Base-by-base conservation (phyloP, 1,284 basidiomycete species). In the Ustilago sp. region DNA sequence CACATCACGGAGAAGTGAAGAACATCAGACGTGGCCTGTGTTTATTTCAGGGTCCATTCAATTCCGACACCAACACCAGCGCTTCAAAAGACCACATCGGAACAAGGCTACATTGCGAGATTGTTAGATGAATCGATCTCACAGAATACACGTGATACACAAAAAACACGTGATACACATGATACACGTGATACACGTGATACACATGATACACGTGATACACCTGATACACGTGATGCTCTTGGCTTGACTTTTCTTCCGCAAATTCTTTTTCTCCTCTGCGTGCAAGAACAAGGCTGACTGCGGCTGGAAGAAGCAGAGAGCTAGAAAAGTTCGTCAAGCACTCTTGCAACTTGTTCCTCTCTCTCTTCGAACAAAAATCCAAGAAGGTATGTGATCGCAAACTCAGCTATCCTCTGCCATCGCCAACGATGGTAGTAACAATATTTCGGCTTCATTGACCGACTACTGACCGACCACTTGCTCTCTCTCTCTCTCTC, bases 351-450 rank as follows among this genome's bases (percentile, higher is more conserved):
- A 41, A 52, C 63, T 54, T 11, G 61, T 69, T 74, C 41, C 73
- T 70, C 73, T 43, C 50, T 69, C 60, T 69, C 73, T 70, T 76
- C 63, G 73, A 79, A 76, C 73, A 76, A 79, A 79, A 56, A 79
- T 76, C 77, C 73, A 76, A 66, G 77, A 73, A 79, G 77, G 77
- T 79, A 63, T 12, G 73, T 73, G 1, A 28, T 52, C 53, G 2
- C n/a, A 53, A 55, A 48, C 43, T 45, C 43, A 45, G 19, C 43
- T 73, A 48, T 8, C 28, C 48, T 9, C n/a, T 9, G 31, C 13
- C 23, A 11, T 32, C 28, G 48, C 11, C 19, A 23, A 23, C 17
- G 43, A 6, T 19, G 43, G 19, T 11, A 19, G 43, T 45, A 6
- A 41, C 23, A 23, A 39, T 39, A 39, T 9, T 19, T 23, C n/a